These are phyloP conservation scores for Leersia perrieri DNA, from an alignment of 176 grass and related monocot genomes.

Conservation along the genomic window DNA sequence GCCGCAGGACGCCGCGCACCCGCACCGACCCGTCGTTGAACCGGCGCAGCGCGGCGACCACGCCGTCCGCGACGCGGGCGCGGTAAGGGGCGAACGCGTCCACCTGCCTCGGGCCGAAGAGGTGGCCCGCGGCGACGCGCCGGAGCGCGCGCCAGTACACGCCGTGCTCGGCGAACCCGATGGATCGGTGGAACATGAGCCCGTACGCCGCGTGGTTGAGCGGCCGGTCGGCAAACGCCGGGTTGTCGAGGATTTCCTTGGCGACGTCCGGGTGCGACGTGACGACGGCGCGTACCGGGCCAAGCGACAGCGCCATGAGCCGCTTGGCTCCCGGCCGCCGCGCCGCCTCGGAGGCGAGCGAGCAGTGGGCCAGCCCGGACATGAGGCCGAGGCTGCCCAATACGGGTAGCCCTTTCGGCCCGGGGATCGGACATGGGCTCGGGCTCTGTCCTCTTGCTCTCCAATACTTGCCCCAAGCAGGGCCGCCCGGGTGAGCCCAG, in stretches of 20 bases:
- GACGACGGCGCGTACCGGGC: conserved; percentile 66
- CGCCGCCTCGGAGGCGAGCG: conserved; percentile 43
- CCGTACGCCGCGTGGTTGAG: conserved; percentile 76
- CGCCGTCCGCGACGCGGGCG: conserved; percentile 34
- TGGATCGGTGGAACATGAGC: conserved; percentile 91
- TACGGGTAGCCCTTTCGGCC: conserved; percentile 64
- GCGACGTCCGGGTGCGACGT: conserved; percentile 74
- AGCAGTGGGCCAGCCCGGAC: conserved; percentile 69
- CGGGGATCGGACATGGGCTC: conserved; percentile 30
- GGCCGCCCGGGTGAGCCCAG: conserved; percentile 75
- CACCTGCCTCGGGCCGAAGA: conserved; percentile 72
- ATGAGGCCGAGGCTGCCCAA: conserved; percentile 84
- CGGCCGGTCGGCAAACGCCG: conserved; percentile 62
- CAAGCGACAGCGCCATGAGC: conserved; percentile 83
- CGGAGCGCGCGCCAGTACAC: conserved; percentile 67
- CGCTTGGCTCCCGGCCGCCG: conserved; percentile 49
- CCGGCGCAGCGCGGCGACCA: conserved; percentile 41
- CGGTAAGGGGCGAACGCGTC: conserved; percentile 64
- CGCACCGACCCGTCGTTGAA: too few relatives aligned
- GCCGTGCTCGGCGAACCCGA: conserved; percentile 85
- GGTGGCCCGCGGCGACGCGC: conserved; percentile 53
- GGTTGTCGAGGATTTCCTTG: conserved; percentile 78
- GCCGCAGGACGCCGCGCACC: conserved; percentile 59
- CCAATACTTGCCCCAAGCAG: conserved; percentile 79
- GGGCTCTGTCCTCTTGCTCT: not conserved